Base-by-base conservation (phyloP, 2,329 filamentous ascomycete genomes). In the Aspergillus tubingensis region DNA sequence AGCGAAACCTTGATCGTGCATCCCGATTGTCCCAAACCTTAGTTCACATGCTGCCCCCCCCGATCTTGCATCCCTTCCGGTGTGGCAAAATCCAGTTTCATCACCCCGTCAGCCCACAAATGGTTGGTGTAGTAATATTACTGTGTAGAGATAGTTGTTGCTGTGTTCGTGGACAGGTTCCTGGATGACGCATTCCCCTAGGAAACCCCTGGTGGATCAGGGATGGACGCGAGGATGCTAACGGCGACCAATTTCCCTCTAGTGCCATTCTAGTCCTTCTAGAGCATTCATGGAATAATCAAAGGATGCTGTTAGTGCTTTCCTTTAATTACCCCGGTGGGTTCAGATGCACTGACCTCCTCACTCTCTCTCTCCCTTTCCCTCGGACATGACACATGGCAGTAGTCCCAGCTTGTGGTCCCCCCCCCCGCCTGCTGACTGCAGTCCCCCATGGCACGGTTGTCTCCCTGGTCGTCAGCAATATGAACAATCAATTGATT, bases 201-300 rank as follows among this genome's bases (percentile, higher is more conserved):
- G 25, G 15, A 49, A 25, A 25, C 44, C 13, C 47, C 47, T n/a
- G 15, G 47, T 50, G 47, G 47, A 50, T 50, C 47, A 50, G 25
- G 25, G 47, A 30, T 50, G 44, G 23, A 17, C 15, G 19, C n/a
- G n/a, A 50, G n/a, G 47, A 30, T 30, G 25, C n/a, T 50, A 50
- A 50, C 25, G 47, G 15, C 47, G 47, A 30, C 47, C 47, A 50
- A 50, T 50, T 50, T 50, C 47, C 25, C 47, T 50, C 47, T 50
- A 50, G 47, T 30, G 47, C 47, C 25, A 50, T 50, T 50, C 47
- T 50, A 50, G 47, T 27, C 47, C 25, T 50, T 50, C 47, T 50
- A 50, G 47, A 50, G 23, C 47, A 50, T 50, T 50, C 47, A 50
- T 50, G 47, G 47, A 50, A 50, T 27, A 30, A 50, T 50, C 25